Base-by-base conservation (phyloP, 176 grass and related monocot genomes). In the Guadua angustifolia region DNA sequence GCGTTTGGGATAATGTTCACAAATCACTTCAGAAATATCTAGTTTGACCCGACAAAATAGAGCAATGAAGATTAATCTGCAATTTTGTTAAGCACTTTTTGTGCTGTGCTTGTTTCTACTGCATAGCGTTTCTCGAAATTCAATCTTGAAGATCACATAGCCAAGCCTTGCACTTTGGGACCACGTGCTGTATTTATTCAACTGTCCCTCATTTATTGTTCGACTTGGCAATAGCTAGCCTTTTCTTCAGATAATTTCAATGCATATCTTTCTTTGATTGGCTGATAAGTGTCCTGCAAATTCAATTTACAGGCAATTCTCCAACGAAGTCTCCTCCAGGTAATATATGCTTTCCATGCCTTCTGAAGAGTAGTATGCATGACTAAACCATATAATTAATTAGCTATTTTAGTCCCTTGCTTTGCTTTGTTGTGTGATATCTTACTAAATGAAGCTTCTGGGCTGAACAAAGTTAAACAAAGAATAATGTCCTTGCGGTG, bases 261-360 rank as follows among this genome's bases (percentile, higher is more conserved):
- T 40, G 0, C 5, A 7, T 72, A 45, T 25, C 17, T 78, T 46
- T 47, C 43, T 49, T 6, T 16, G 6, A 1, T 66, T 90, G 71
- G 9, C 83, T 86, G 73, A 86, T 8, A 25, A 65, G 6, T 3
- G 0, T 39, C 6, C 44, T 71, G 24, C 47, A 59, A 67, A 73
- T 58, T 10, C 3, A 58, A 60, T 86, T 60, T 73, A 78, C 79
- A 86, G 84, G 73, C 21, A 12, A 5, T 85, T 73, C 79, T 60
- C 66, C 73, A 9, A 10, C 55, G 5, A 58, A 78, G 5, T 78
- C 88, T 74, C 84, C 79, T 90, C 84, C 84, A 86, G 88, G 88
- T 90, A 84, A 75, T 55, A 66, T 25, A 49, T 4, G 44, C 29
- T 43, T 71, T 53, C 42, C 9, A n/a, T 36, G 0, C 39, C 75